Evolutionary conservation across 305 asterid species (phyloP).

Genomic region (Plantago coronopus): DNA sequence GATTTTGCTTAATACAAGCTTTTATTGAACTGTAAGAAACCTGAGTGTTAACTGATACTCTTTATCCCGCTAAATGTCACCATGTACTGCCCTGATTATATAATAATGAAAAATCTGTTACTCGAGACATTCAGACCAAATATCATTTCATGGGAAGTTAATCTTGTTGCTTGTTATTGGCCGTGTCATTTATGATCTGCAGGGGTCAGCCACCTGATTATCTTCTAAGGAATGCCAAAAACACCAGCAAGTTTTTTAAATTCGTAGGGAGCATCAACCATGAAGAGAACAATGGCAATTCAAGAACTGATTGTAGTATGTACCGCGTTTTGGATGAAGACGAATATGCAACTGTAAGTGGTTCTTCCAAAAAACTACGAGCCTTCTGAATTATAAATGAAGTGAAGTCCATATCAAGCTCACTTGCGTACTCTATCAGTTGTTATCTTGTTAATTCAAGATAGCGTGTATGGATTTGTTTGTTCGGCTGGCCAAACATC

Average conservation of each 20-base stretch:
- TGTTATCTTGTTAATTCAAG: too few species aligned
- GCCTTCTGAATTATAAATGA: constrained; percentile 3
- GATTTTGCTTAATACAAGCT: too few species aligned
- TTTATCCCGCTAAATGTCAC: too few species aligned
- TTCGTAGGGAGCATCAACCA: constrained; percentile 65
- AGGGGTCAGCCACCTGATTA: constrained; percentile 97
- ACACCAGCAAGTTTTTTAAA: constrained; percentile 88
- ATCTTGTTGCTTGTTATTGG: constrained; percentile 29
- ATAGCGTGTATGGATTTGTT: too few species aligned
- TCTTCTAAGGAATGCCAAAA: constrained; percentile 79
- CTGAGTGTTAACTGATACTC: too few species aligned
- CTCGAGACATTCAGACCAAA: too few species aligned
- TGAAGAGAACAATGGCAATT: constrained; percentile 53
- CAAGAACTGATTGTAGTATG: constrained; percentile 53
- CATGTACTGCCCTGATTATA: too few species aligned
- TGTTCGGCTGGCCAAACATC: not conserved
- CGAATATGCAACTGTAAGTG: constrained; percentile 94
- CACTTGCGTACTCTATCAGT: not conserved
- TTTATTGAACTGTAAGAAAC: too few species aligned
- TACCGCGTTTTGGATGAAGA: constrained; percentile 81
- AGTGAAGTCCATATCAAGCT: not conserved
- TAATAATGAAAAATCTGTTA: too few species aligned
- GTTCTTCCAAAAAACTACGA: constrained; percentile 18
- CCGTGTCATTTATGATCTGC: constrained; percentile 34
- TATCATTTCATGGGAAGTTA: constrained; percentile 10